Base-by-base conservation (phyloP, 2,329 filamentous ascomycete genomes). In the Myriosclerotinia duriaeana region DNA sequence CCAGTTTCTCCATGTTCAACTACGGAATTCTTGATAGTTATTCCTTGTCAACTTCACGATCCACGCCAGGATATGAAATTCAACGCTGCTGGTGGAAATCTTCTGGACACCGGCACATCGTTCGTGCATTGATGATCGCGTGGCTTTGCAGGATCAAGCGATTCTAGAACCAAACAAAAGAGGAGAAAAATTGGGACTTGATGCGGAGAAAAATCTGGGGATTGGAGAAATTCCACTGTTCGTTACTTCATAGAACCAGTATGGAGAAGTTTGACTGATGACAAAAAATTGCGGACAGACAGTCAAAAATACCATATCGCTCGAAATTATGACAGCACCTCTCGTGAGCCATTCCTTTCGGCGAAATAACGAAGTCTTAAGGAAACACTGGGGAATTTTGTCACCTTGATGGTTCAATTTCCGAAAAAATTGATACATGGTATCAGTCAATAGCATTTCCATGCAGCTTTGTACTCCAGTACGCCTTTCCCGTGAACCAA, bases 371-470 rank as follows among this genome's bases (percentile, higher is more conserved):
- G 5, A 44, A 26, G 34, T 20, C 5, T 50, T 26, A 14, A 26
- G 30, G 58, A 50, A 61, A 50, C 8, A 50, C 50, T 26, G 58
- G 26, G 34, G n/a, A 50, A 38, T 44, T 50, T n/a, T 61, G 58
- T 36, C 34, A 61, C 14, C 44, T 52, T 61, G 5, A 38, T 20
- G 58, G 20, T 26, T 22, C 8, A 61, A 50, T 50, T 38, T 50
- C 58, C n/a, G 15, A 40, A 12, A 61, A 15, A 34, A 26, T 26
- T 26, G 14, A 26, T 38, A 26, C 44, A 20, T 5, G 44, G 44
- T 60, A 14, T 60, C 44, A 20, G 20, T 50, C n/a, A 26, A 26
- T 22, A 26, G n/a, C 15, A 38, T 50, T 26, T 11, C 2, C 56
- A 7, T 26, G 56, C 8, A 17, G 30, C 20, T 38, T 36, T 52